phyloP scores from a whole-genome alignment of 345 rosid genomes.

The Acer saccharum region DNA sequence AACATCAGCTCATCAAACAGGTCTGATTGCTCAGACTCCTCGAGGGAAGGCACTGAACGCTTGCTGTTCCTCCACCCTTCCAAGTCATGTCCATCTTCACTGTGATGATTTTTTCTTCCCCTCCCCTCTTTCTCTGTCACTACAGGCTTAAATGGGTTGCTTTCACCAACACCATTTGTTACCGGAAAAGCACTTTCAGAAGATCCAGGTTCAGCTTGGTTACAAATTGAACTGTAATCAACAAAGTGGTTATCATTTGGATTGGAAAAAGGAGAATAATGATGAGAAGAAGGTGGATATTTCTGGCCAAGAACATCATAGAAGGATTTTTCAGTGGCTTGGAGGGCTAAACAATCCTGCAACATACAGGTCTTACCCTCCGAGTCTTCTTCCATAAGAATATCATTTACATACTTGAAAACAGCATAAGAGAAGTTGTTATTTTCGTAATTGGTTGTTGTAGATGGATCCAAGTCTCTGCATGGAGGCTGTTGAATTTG shows the following conservation, averaged over 20 bases:
- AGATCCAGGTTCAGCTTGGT: not conserved
- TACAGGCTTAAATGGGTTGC: not conserved
- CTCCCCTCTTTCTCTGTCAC: not conserved
- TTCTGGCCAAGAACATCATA: slow-evolving; percentile 50
- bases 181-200: slow-evolving; percentile 22
- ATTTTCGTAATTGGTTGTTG: slow-evolving; percentile 5
- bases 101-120: slow-evolving; percentile 39
- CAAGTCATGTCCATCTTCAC: slow-evolving; percentile 29
- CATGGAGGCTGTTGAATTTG: not conserved
- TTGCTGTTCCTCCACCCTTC: slow-evolving; percentile 48
- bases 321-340: slow-evolving; percentile 56
- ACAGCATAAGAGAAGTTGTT: slow-evolving; percentile 25
- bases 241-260: slow-evolving; percentile 24
- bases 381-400: slow-evolving; percentile 56
- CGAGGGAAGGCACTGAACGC: slow-evolving; percentile 40
- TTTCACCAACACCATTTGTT: not conserved
- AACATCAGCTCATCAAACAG: slow-evolving; percentile 46
- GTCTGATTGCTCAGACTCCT: slow-evolving; percentile 43
- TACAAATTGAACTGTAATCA: not conserved
- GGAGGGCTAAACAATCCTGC: slow-evolving; percentile 54
- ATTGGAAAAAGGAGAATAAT: slow-evolving; percentile 1
- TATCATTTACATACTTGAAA: slow-evolving; percentile 45
- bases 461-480: slow-evolving; percentile 2
- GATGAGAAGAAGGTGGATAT: slow-evolving; percentile 28
- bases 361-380: slow-evolving; percentile 54